Percentiles rank a stretch among this genome's conserved stretches.
Evolutionary conservation across 2,329 filamentous ascomycete genomes (phyloP).

Genomic region (Diaporthe batatas): DNA sequence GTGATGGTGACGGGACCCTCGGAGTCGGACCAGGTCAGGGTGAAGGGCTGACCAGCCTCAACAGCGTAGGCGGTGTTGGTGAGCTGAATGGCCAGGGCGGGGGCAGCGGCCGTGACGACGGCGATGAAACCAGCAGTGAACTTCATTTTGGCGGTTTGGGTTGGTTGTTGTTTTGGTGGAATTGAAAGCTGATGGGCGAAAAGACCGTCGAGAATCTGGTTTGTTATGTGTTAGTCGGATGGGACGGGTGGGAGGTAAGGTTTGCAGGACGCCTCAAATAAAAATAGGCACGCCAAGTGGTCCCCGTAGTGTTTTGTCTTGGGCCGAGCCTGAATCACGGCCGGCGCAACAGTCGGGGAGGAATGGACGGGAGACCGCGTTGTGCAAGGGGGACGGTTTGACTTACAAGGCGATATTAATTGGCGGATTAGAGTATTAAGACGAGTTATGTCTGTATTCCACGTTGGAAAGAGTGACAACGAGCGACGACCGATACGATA

Average conservation of each 20-base stretch:
- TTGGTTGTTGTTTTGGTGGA: constrained; percentile 24
- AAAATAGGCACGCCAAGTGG: constrained; percentile 16
- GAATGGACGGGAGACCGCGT: constrained; percentile 20
- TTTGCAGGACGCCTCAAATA: constrained; percentile 15
- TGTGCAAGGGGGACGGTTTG: background rate
- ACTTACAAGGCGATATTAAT: constrained; percentile 37
- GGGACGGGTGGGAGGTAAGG: background rate
- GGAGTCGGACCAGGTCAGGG: constrained; percentile 58
- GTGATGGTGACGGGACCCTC: constrained; percentile 57
- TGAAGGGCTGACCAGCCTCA: constrained; percentile 56
- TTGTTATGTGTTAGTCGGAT: constrained; percentile 15
- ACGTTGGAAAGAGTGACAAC: constrained; percentile 38
- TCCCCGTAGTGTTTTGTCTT: constrained; percentile 13
- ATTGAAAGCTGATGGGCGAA: constrained; percentile 34
- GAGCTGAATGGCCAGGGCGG: constrained; percentile 48
- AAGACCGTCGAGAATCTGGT: constrained; percentile 10
- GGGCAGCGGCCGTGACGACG: constrained; percentile 51
- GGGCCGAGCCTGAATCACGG: constrained; percentile 17
- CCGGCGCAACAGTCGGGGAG: background rate
- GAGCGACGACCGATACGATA: constrained; percentile 26
- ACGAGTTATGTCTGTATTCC: constrained; percentile 1
- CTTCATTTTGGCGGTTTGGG: constrained; percentile 56
- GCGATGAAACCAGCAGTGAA: constrained; percentile 54
- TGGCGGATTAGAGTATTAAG: constrained; percentile 22
- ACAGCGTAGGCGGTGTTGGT: constrained; percentile 52